Evolutionary conservation across 2,329 filamentous ascomycete species (phyloP).

Genomic region (Fusarium cicatricum): DNA sequence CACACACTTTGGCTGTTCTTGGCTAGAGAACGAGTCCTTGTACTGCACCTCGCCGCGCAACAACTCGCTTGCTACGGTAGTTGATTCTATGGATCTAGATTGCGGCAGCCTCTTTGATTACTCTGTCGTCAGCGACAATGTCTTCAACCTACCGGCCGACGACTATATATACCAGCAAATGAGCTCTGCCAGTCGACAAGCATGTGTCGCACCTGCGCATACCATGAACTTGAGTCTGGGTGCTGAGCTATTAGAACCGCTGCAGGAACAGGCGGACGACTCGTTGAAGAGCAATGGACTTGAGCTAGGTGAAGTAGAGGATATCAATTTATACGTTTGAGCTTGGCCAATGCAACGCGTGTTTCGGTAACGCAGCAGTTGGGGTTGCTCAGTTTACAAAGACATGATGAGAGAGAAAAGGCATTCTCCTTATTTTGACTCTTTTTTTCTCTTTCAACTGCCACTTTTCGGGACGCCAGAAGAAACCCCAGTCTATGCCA

Average conservation of each 20-base stretch:
- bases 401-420: neutral
- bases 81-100: too few species aligned
- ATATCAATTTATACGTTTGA: too few species aligned
- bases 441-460: slow-evolving; percentile 17
- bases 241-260: neutral
- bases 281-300: neutral
- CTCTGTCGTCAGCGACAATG: too few species aligned
- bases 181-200: neutral
- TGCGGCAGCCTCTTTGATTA: too few species aligned
- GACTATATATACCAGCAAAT: too few species aligned
- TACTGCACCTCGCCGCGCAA: too few species aligned
- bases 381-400: neutral
- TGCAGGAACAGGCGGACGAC: neutral
- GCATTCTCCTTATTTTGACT: neutral
- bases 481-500: slow-evolving; percentile 32
- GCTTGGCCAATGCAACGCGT: neutral
- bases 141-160: too few species aligned
- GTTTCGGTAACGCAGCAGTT: neutral
- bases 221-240: neutral
- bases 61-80: too few species aligned
- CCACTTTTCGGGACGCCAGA: slow-evolving; percentile 33
- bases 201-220: neutral
- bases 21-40: too few species aligned
- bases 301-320: too few species aligned
- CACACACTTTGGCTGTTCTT: too few species aligned